Conservation (phyloP, 257 asterid genomes). For the Nicotiana tabacum region DNA sequence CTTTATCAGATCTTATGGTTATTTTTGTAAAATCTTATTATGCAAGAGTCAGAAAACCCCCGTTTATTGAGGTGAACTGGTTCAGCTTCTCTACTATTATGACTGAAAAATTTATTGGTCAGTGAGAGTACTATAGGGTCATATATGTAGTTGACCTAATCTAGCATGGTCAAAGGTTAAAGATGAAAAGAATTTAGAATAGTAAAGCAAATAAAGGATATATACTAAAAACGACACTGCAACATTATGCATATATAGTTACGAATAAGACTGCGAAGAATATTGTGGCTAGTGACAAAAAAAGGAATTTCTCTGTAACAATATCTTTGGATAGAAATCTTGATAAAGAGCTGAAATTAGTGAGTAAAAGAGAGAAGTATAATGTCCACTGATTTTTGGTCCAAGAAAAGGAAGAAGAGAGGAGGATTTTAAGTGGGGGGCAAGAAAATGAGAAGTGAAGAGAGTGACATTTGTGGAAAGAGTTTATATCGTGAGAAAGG, state of each 20-base stretch:
- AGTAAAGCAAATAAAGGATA: not conserved
- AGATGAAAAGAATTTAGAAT: not conserved
- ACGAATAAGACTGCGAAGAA: not conserved
- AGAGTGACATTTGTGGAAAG: conserved; percentile 4
- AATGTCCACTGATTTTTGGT: not conserved
- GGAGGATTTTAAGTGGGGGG: not conserved
- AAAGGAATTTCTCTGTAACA: not conserved
- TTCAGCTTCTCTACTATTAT: not conserved
- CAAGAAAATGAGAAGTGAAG: not conserved
- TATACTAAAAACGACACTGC: too few species aligned
- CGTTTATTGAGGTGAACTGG: not conserved
- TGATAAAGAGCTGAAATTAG: not conserved
- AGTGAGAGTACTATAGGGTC: not conserved
- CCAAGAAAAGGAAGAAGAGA: not conserved
- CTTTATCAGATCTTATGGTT: not conserved
- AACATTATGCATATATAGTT: not conserved
- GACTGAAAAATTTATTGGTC: not conserved
- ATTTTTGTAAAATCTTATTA: too few species aligned
- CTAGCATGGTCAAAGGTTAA: not conserved
- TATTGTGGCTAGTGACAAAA: not conserved
- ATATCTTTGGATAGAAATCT: not conserved
- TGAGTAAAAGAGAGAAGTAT: not conserved
- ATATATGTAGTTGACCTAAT: not conserved
- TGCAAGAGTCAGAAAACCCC: too few species aligned
- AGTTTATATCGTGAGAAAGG: conserved; percentile 1